Conservation (phyloP, 2,329 filamentous ascomycete genomes). For the Aspergillus pseudoterreus region DNA sequence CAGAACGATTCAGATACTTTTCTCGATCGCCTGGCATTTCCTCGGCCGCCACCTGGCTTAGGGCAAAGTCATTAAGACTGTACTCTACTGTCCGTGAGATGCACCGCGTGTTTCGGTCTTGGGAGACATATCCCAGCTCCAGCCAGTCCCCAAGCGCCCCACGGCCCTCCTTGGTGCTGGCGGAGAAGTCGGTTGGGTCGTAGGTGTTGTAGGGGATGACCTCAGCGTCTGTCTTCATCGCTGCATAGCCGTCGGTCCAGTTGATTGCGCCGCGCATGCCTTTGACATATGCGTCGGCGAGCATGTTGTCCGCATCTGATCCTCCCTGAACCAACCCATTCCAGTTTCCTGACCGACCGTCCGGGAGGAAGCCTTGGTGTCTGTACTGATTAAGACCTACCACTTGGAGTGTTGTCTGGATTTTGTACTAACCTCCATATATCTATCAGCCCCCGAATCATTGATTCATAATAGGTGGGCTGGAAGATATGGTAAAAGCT, state of each 20-base stretch:
- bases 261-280: constrained; percentile 60
- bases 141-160: constrained; percentile 68
- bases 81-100: constrained; percentile 67
- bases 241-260: constrained; percentile 61
- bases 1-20: constrained; percentile 60
- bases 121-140: constrained; percentile 60
- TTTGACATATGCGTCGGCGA: constrained; percentile 70
- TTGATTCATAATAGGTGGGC: constrained; percentile 60
- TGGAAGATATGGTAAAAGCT: constrained; percentile 64
- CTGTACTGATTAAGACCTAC: constrained; percentile 8
- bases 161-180: constrained; percentile 64
- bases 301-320: constrained; percentile 67
- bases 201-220: constrained; percentile 59
- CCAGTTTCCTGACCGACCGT: constrained; percentile 64
- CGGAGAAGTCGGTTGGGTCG: constrained; percentile 50
- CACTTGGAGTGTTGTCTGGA: not conserved
- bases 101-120: constrained; percentile 55
- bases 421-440: constrained; percentile 56
- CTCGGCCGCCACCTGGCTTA: constrained; percentile 50
- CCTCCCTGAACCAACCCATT: constrained; percentile 63
- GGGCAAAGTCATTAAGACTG: constrained; percentile 61
- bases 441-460: constrained; percentile 65
- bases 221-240: constrained; percentile 67
- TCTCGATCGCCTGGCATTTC: constrained; percentile 47
- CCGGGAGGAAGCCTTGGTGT: constrained; percentile 58